phyloP scores from a whole-genome alignment of 23 red algal genomes.

The Gracilaria caudata region DNA sequence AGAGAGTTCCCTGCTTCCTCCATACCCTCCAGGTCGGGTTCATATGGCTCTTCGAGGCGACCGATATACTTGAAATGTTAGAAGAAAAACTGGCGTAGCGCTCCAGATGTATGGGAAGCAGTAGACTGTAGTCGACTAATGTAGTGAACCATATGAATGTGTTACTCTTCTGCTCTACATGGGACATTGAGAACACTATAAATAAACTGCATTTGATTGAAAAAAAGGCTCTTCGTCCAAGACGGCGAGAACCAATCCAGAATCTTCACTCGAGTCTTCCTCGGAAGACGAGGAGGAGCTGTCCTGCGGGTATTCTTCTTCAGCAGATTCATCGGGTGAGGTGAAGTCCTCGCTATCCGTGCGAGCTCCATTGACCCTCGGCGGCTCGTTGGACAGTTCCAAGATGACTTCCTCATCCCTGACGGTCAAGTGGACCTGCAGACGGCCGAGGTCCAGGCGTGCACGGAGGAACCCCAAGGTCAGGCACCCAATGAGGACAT shows the following conservation, averaged over 20 bases:
- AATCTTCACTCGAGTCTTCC: constrained; percentile 5
- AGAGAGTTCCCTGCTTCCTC: not conserved
- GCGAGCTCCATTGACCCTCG: not conserved
- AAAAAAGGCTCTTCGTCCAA: not conserved
- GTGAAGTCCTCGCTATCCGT: constrained; percentile 47
- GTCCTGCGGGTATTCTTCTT: not conserved
- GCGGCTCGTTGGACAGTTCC: not conserved
- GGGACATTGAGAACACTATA: too few species aligned
- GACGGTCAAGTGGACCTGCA: not conserved
- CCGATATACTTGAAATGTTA: too few species aligned
- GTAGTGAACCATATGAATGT: too few species aligned
- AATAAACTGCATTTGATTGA: too few species aligned
- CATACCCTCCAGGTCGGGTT: constrained; percentile 2
- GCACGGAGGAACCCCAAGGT: not conserved
- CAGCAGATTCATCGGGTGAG: constrained; percentile 9
- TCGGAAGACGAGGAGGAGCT: not conserved
- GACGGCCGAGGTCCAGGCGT: not conserved
- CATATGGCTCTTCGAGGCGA: constrained; percentile 17
- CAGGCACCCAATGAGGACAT: not conserved
- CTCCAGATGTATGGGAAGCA: too few species aligned
- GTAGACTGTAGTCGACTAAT: too few species aligned
- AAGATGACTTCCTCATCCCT: constrained; percentile 14
- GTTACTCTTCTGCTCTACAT: too few species aligned
- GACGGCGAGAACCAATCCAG: constrained; percentile 18
- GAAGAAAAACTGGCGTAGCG: too few species aligned